Evolutionary conservation across 2,329 filamentous ascomycete species (phyloP), one percentile per base, ranked within the genome.

Genomic region (Colletotrichum spaethianum): DNA sequence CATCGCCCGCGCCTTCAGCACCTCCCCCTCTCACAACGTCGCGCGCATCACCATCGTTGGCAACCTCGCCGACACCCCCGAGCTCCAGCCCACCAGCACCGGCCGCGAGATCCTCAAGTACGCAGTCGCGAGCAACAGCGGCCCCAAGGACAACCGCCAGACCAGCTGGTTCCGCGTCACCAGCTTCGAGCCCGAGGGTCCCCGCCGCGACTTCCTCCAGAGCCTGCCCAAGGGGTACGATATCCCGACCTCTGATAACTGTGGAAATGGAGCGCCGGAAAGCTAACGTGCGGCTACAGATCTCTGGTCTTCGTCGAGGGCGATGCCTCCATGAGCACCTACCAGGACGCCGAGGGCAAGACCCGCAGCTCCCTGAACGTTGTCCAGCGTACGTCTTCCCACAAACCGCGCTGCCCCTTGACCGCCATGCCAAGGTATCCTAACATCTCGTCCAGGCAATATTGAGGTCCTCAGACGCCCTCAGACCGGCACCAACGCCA

Each of bases 21-120:
- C 91, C 77, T 91, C 93, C 55, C 85, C 91, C 50, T 82, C 89
- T 61, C 88, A 90, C 74, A 84, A 88, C 74, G 79, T 96, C 76
- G 94, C 96, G 76, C 93, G 92, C 83, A 93, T 99, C 86, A 93
- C 91, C 78, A 87, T 99, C 82, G 89, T 98, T 77, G 96, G 96
- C 79, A 93, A 95, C 82, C 91, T 99, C 63, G 94, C 90, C 73
- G 89, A 91, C 77, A 88, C 90, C 64, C 96, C 96, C 70, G 95
- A 98, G 86, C 78, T 95, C 75, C 87, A 89, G 46, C 82, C 90
- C 71, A 94, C 93, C 59, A 88, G 89, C 78, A 92, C 86, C 63
- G 94, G 94, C 70, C 88, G 88, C 74, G 93, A 97, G 75, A 79
- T 97, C 70, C 80, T 98, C 79, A 90, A 89, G 77, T 98, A 97